These are phyloP conservation scores for Cercospora berteroae DNA, from an alignment of 2,329 filamentous ascomycete species.

Conservation along the genomic window DNA sequence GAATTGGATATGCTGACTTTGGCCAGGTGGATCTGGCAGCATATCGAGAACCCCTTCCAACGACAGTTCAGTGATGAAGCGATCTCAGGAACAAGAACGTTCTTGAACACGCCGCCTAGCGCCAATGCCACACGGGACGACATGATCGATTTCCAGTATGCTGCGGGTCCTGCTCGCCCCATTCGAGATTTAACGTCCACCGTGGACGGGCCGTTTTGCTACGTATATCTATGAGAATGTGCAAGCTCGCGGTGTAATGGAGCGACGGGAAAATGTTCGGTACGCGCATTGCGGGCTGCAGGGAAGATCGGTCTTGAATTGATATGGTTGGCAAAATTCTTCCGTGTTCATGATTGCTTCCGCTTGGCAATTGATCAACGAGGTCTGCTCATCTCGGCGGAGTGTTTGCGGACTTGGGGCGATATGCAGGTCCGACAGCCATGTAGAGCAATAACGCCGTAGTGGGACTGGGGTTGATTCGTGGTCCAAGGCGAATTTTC, in stretches of 20 bases:
- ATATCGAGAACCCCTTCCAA: neutral
- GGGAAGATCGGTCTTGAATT: neutral
- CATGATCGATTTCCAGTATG: neutral
- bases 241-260: neutral
- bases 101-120: neutral
- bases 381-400: neutral
- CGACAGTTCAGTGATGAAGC: neutral
- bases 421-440: neutral
- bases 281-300: neutral
- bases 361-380: neutral
- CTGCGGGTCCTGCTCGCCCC: neutral
- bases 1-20: neutral
- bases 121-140: neutral
- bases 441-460: neutral
- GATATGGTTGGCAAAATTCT: neutral
- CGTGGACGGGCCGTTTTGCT: neutral
- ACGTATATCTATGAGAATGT: neutral
- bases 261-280: neutral
- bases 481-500: neutral
- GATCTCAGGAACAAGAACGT: neutral
- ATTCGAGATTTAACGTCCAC: neutral
- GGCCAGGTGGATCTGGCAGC: neutral
- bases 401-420: neutral
- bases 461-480: neutral
- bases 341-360: neutral